These are phyloP conservation scores for Epichloe sp. DNA, from an alignment of 2,329 filamentous ascomycete genomes.

Conservation along the genomic window DNA sequence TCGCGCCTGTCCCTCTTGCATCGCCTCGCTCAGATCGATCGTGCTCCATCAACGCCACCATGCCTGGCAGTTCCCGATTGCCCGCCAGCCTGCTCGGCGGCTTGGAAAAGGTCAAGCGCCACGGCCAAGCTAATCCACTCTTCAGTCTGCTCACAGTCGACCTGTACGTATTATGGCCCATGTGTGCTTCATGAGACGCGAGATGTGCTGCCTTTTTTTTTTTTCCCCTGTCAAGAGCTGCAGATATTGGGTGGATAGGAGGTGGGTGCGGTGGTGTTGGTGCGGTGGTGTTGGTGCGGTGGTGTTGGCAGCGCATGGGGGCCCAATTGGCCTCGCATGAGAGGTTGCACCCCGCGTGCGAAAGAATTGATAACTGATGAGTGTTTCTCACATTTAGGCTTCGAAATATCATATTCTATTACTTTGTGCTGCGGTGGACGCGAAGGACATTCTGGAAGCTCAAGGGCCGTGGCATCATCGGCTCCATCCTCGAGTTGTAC, in stretches of 20 bases:
- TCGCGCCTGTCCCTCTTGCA: background rate
- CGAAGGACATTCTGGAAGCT: conserved; percentile 73
- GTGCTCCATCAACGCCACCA: conserved; percentile 18
- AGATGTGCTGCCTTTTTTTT: no score
- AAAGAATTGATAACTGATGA: background rate
- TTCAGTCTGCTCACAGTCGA: conserved; percentile 58
- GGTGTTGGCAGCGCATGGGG: background rate
- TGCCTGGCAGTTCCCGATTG: conserved; percentile 57
- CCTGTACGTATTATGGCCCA: conserved; percentile 36
- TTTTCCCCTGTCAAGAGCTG: background rate
- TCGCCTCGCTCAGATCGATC: background rate
- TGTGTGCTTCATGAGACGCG: background rate
- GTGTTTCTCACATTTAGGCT: conserved; percentile 30
- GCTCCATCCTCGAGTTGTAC: conserved; percentile 65
- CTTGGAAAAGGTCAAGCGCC: conserved; percentile 47
- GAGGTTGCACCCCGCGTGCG: background rate
- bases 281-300: background rate
- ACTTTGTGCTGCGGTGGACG: conserved; percentile 75
- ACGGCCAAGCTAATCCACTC: conserved; percentile 33
- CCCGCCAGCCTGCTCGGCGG: conserved; percentile 58
- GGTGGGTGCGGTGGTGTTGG: background rate
- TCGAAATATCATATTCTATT: conserved; percentile 76
- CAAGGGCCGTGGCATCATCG: conserved; percentile 76
- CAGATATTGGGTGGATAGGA: background rate
- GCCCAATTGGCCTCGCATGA: background rate